Base-by-base conservation (phyloP, 208 protist genomes). In the Leishmania mexicana region DNA sequence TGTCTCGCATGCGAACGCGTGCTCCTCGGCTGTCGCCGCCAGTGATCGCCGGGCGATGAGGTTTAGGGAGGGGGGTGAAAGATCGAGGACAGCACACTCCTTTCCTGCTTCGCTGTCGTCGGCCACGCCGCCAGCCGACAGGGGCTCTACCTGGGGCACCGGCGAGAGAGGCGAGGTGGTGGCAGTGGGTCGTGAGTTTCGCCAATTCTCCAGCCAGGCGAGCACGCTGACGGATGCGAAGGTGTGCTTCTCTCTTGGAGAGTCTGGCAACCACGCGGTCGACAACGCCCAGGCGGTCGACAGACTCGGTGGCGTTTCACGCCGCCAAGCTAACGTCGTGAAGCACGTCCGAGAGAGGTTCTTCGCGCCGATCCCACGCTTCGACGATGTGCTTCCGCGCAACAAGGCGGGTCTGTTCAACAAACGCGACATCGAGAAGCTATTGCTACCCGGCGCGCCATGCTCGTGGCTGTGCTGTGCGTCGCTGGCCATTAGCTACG, bases 401-500 rank as follows among this genome's bases (percentile, higher is more conserved):
- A 62, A 75, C n/a, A 57, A 80, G 58, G n/a, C 74, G 11, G 79
- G 80, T 28, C 58, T 87, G 45, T 83, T 75, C 67, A 76, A 90
- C 74, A 85, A 80, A 38, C 51, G 86, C 42, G 85, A 88, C 78
- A 60, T 93, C 74, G 85, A 91, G 57, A 76, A 68, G 45, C 81
- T 95, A 4, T 24, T 87, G 62, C 79, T 96, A 47, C 54, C 81
- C 8, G 89, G 89, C 51, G 93, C 90, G 19, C 90, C 93, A 71
- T 98, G 94, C 88, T 88, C 89, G 54, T 96, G 94, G 93, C 87
- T 98, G 71, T 83, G 85, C 49, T 96, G 94, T 64, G 90, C 90
- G 38, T 87, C 94, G 31, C 82, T 98, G 21, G 90, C 93, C 42
- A 90, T 96, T 71, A 94, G 88, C 78, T 96, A 92, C 84, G 81